These are phyloP conservation scores for Discostella stelligeroides DNA, from an alignment of 108 stramenopile genomes.

Conservation along the genomic window DNA sequence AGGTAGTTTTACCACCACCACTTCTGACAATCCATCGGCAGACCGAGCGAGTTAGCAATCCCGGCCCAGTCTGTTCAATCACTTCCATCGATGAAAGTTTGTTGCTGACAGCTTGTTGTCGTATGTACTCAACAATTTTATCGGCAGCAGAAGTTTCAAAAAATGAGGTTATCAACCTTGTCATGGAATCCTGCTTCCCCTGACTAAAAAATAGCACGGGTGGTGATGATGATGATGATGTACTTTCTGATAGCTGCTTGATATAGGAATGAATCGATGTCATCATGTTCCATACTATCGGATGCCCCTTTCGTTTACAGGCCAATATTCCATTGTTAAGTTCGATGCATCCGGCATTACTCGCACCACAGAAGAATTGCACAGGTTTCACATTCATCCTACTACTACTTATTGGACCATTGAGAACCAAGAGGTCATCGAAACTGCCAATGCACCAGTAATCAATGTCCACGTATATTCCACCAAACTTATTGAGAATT, in stretches of 20 bases:
- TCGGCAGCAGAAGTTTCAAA: slow-evolving; percentile 19
- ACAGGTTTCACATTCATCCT: background rate
- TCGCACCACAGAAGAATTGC: slow-evolving; percentile 55
- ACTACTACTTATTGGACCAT: no score
- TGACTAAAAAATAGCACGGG: background rate
- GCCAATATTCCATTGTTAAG: slow-evolving; percentile 54
- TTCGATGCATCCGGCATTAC: slow-evolving; percentile 48
- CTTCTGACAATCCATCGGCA: slow-evolving; percentile 23
- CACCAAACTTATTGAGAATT: slow-evolving; percentile 42
- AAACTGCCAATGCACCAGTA: slow-evolving; percentile 47
- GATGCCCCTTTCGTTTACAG: slow-evolving; percentile 33
- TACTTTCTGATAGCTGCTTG: background rate
- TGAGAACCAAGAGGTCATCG: slow-evolving; percentile 9
- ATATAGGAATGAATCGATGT: slow-evolving; percentile 26
- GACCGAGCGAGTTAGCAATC: slow-evolving; percentile 43
- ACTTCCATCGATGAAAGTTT: slow-evolving; percentile 25
- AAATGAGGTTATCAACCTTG: slow-evolving; percentile 28
- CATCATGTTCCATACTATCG: slow-evolving; percentile 43
- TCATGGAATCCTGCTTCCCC: background rate
- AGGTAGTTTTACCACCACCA: no score
- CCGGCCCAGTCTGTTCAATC: slow-evolving; percentile 50
- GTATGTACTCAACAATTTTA: background rate
- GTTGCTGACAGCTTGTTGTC: background rate
- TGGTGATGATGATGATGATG: background rate
- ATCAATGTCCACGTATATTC: slow-evolving; percentile 51